Conservation (phyloP, 345 rosid species). For the Salix exigua region DNA sequence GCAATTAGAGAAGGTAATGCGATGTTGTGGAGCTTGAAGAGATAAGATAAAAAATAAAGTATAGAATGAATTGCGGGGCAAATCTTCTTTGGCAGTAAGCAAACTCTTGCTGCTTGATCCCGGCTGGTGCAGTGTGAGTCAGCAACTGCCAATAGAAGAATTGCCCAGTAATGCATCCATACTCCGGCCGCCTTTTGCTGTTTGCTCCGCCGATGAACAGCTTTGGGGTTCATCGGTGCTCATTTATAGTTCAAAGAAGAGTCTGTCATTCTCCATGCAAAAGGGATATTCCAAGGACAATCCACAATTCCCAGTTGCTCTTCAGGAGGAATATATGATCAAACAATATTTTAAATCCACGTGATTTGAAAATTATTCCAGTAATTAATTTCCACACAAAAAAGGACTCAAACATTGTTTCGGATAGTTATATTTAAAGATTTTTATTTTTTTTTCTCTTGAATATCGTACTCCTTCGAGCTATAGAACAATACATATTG, state of each 20-base stretch:
- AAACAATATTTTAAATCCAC: neutral
- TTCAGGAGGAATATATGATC: neutral
- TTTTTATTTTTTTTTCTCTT: too few relatives aligned
- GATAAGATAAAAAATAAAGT: neutral
- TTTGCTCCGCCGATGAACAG: slow-evolving; percentile 2
- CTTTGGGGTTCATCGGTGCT: neutral
- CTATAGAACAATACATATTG: too few relatives aligned
- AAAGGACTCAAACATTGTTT: too few relatives aligned
- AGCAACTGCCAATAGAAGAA: slow-evolving; percentile 9
- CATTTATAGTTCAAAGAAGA: slow-evolving; percentile 6
- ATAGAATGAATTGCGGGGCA: slow-evolving; percentile 16
- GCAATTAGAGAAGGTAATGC: neutral
- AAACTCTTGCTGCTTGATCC: neutral
- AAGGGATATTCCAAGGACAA: slow-evolving; percentile 25
- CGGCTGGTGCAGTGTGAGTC: neutral
- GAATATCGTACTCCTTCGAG: too few relatives aligned
- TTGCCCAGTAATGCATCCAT: slow-evolving; percentile 28
- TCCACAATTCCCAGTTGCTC: neutral
- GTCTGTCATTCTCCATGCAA: slow-evolving; percentile 2
- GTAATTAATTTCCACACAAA: too few relatives aligned
- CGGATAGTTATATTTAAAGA: too few relatives aligned
- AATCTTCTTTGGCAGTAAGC: slow-evolving; percentile 18
- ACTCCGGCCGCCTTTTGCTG: neutral
- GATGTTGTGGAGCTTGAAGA: neutral
- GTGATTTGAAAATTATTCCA: too few relatives aligned